Conservation (phyloP, 2,329 filamentous ascomycete genomes). For the Talaromyces sp. region DNA sequence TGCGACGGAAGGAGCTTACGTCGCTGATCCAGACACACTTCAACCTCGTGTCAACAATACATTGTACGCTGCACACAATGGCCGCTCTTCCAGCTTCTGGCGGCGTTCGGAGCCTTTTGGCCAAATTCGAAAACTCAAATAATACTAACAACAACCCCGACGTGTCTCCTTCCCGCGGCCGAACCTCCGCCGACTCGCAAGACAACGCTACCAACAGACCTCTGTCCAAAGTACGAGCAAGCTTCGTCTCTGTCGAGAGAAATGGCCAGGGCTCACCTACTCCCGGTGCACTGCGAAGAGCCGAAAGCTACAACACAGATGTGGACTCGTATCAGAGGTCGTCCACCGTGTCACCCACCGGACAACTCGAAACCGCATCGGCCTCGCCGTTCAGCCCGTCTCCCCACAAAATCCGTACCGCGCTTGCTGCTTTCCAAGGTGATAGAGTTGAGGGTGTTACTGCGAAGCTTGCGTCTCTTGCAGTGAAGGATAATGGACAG, state of each 20-base stretch:
- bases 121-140: slow-evolving; percentile 74
- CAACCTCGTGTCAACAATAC: not conserved
- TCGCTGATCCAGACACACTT: slow-evolving; percentile 1
- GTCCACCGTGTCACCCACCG: slow-evolving; percentile 15
- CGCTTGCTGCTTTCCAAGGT: slow-evolving; percentile 22
- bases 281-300: slow-evolving; percentile 42
- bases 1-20: slow-evolving; percentile 13
- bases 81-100: slow-evolving; percentile 38
- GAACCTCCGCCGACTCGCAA: slow-evolving; percentile 57
- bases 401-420: slow-evolving; percentile 26
- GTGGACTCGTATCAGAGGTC: slow-evolving; percentile 28
- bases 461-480: slow-evolving; percentile 11
- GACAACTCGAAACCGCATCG: slow-evolving; percentile 15
- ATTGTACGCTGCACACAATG: slow-evolving; percentile 8
- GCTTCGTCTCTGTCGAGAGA: slow-evolving; percentile 67
- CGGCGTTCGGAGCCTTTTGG: slow-evolving; percentile 69
- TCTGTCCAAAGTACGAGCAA: slow-evolving; percentile 70
- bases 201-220: slow-evolving; percentile 50
- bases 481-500: slow-evolving; percentile 11
- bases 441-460: slow-evolving; percentile 20
- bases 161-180: slow-evolving; percentile 62
- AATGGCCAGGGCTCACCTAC: slow-evolving; percentile 41
- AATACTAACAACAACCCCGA: slow-evolving; percentile 46
- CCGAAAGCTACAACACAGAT: slow-evolving; percentile 33
- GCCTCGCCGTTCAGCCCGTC: slow-evolving; percentile 28